Evolutionary conservation across 2,329 filamentous ascomycete species (phyloP).

Genomic region (Xylaria multiplex): DNA sequence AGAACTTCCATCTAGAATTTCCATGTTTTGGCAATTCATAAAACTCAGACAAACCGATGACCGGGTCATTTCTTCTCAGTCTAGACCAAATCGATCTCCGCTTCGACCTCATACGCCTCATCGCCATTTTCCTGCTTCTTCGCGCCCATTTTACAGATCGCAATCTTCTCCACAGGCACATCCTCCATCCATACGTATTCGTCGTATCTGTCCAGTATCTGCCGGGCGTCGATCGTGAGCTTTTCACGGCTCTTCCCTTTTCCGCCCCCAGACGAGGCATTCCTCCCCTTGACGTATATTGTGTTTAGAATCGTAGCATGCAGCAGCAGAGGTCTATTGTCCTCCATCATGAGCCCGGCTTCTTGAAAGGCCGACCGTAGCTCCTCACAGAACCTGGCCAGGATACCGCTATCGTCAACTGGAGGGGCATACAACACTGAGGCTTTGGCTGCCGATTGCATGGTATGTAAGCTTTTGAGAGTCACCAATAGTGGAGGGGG

Average conservation of each 20-base stretch:
- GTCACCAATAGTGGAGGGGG: conserved; percentile 55
- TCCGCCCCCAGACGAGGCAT: conserved; percentile 37
- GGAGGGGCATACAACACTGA: conserved; percentile 75
- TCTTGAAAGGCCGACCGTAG: conserved; percentile 65
- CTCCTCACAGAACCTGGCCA: conserved; percentile 67
- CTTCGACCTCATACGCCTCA: conserved; percentile 64
- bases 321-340: conserved; percentile 73
- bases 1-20: neutral
- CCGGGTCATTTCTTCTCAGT: neutral
- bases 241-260: conserved; percentile 50
- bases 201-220: conserved; percentile 67
- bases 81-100: conserved; percentile 53
- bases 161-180: conserved; percentile 74
- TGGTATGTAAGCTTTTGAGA: conserved; percentile 66
- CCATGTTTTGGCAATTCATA: conserved; percentile 3
- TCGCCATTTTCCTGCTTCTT: conserved; percentile 69
- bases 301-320: conserved; percentile 92
- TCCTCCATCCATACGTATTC: conserved; percentile 77
- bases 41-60: neutral
- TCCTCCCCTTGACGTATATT: conserved; percentile 70
- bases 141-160: conserved; percentile 89
- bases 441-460: conserved; percentile 67
- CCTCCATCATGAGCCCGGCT: conserved; percentile 65
- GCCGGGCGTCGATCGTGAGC: conserved; percentile 64
- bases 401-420: conserved; percentile 57